Evolutionary conservation across 192 early-diverging fungal genomes (phyloP).

Genomic region (Coemansia sp.): DNA sequence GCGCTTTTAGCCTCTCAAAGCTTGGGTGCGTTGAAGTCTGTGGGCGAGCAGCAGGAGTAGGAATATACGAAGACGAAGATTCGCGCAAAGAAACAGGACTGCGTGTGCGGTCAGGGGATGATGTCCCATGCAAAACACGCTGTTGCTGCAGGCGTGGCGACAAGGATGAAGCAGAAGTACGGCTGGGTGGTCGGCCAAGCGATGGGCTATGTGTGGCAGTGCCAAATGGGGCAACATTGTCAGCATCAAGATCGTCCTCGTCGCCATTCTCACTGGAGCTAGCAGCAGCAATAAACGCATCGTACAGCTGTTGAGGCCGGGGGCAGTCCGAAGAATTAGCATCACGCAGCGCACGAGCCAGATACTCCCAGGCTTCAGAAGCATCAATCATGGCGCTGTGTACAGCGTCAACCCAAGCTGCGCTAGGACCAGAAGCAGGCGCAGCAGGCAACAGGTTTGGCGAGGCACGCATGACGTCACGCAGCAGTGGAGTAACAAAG

Average conservation of each 20-base stretch:
- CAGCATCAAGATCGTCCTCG: too few relatives aligned
- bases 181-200: too few relatives aligned
- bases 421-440: slow-evolving; percentile 12
- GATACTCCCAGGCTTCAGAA: slow-evolving; percentile 41
- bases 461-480: slow-evolving; percentile 28
- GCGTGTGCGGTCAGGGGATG: slow-evolving; percentile 1
- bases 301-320: too few relatives aligned
- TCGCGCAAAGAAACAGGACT: slow-evolving; percentile 4
- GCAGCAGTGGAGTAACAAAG: slow-evolving; percentile 33
- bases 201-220: too few relatives aligned
- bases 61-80: too few relatives aligned
- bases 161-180: slow-evolving; percentile 3
- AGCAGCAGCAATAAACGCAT: too few relatives aligned
- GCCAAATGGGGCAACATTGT: too few relatives aligned
- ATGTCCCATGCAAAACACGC: background rate
- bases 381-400: slow-evolving; percentile 14
- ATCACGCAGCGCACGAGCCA: slow-evolving; percentile 16
- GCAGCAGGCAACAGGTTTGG: slow-evolving; percentile 14
- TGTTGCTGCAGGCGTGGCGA: slow-evolving; percentile 24
- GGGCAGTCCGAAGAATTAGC: background rate
- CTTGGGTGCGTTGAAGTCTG: background rate
- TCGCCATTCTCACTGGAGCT: too few relatives aligned
- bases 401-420: slow-evolving; percentile 23
- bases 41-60: too few relatives aligned
- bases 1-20: slow-evolving; percentile 10